Conservation (phyloP, 148 eudicot genomes). For the Vaccinium darrowii region DNA sequence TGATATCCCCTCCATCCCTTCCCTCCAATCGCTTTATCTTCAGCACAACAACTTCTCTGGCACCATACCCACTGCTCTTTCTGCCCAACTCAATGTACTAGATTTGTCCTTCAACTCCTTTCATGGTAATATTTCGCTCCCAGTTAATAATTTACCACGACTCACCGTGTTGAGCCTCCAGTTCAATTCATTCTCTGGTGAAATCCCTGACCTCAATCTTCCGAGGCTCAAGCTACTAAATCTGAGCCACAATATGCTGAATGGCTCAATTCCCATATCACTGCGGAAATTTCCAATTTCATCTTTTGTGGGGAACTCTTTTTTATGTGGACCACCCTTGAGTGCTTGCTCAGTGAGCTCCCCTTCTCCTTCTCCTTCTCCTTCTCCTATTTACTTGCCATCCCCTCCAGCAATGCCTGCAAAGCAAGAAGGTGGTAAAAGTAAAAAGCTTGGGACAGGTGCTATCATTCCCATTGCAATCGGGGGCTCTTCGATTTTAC, state of each 20-base stretch:
- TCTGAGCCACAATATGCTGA: constrained; percentile 66
- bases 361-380: constrained; percentile 48
- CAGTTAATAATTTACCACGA: constrained; percentile 44
- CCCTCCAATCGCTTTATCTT: constrained; percentile 64
- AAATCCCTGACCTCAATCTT: constrained; percentile 50
- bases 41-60: constrained; percentile 82
- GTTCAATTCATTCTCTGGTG: constrained; percentile 58
- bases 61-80: constrained; percentile 46
- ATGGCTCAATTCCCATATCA: constrained; percentile 63
- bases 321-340: constrained; percentile 79
- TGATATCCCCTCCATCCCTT: constrained; percentile 62
- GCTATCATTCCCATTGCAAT: constrained; percentile 53
- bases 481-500: constrained; percentile 35
- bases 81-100: constrained; percentile 46
- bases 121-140: constrained; percentile 54
- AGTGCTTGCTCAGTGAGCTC: constrained; percentile 43
- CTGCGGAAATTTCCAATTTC: constrained; percentile 60
- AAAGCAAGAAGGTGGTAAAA: constrained; percentile 18
- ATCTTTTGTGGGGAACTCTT: constrained; percentile 72
- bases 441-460: constrained; percentile 42
- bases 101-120: constrained; percentile 76
- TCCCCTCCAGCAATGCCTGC: constrained; percentile 26
- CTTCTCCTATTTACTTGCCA: constrained; percentile 33
- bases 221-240: constrained; percentile 56
- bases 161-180: constrained; percentile 55